Evolutionary conservation across 495 filamentous ascomycete species (phyloP), one percentile per base, ranked within the genome.

Genomic region (Terfezia boudieri): DNA sequence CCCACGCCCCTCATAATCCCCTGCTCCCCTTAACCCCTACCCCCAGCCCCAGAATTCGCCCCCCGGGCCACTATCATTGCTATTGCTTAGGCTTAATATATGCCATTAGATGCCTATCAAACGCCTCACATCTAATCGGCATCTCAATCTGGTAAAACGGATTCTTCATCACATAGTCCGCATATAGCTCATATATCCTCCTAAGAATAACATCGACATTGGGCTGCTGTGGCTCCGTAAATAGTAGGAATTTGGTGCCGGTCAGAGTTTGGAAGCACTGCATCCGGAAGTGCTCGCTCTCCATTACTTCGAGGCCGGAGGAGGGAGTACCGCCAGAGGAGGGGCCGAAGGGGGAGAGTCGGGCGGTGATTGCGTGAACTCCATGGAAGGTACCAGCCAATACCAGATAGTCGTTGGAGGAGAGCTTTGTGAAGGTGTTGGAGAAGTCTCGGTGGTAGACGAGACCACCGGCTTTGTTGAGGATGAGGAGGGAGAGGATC

Each of bases 101-200:
- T 52, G 73, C 79, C 61, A 73, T 74, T 62, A 98, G 67, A 68
- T 82, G 81, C 63, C 90, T 72, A 62, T 98, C 90, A 69, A 94
- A 98, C 53, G 81, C 80, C 67, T 96, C 90, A 69, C 88, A 93
- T 57, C 90, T 73, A 43, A 98, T 78, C 52, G 90, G 90, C 90
- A 96, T 98, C 72, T 98, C 90, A 35, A 89, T 73, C 66, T 88
- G 84, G 69, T 96, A 96, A 64, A 98, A 98, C 9, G 92, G 92
- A 68, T 96, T 98, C 74, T 96, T 96, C 86, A 94, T 94, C 61
- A 96, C 90, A 68, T 83, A 95, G 69, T 98, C 92, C 36, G 84
- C 77, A 69, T 95, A 98, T 52, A 96, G 70, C 67, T 96, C 90
- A 68, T 98, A 96, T 52, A 95, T 78, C 65, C 78, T 82, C 60